Conservation (phyloP, 345 rosid genomes). For the Euclidium syriacum region DNA sequence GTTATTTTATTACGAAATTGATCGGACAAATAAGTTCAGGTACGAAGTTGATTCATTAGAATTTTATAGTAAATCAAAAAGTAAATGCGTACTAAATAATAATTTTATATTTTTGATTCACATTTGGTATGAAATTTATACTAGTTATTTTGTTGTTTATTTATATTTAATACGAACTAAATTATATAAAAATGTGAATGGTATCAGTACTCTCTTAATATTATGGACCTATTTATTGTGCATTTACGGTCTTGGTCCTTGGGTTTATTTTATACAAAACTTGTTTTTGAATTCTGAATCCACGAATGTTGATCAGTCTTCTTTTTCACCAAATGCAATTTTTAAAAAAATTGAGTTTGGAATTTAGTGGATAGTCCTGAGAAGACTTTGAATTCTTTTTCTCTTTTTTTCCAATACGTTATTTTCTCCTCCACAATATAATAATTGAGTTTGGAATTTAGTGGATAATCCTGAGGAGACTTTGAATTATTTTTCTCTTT, state of each 20-base stretch:
- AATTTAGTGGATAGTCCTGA: neutral
- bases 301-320: conserved; percentile 23
- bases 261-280: neutral
- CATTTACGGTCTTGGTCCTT: neutral
- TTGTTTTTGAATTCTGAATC: neutral
- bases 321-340: neutral
- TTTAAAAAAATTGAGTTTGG: neutral
- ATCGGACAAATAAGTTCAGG: no score
- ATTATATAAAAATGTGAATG: no score
- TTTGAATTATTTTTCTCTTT: neutral
- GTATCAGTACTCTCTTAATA: neutral
- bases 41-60: no score
- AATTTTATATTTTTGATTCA: no score
- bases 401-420: neutral
- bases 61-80: no score
- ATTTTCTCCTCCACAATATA: conserved; percentile 1
- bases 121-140: no score
- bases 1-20: no score
- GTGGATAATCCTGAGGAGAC: neutral
- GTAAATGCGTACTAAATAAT: no score
- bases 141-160: no score
- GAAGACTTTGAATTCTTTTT: neutral
- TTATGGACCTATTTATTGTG: neutral
- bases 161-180: no score
- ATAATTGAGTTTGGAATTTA: neutral